phyloP scores from a whole-genome alignment of 345 rosid genomes.

The Eucalyptus curtisii region DNA sequence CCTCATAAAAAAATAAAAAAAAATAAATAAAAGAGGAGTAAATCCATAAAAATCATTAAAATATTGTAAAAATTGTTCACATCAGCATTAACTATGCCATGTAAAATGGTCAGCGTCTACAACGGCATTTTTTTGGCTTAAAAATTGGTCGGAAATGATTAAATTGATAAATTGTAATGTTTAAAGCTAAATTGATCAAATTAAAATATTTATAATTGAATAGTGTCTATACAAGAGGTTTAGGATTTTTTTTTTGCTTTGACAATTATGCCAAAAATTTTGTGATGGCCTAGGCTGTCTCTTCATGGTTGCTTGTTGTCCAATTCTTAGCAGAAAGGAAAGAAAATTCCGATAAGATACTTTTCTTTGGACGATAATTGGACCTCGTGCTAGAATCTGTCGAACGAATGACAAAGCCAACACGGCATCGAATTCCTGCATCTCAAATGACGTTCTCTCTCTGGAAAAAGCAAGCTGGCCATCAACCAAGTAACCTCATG shows the following conservation, averaged over 20 bases:
- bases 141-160: background rate
- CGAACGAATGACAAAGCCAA: background rate
- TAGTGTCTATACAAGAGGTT: accelerated
- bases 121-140: background rate
- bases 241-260: background rate
- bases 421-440: background rate
- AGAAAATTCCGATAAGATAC: background rate
- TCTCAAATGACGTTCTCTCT: background rate
- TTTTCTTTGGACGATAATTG: background rate
- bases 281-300: background rate
- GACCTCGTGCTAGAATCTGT: background rate
- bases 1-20: background rate
- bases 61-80: background rate
- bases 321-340: background rate
- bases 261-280: background rate
- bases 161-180: background rate
- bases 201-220: background rate
- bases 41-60: background rate
- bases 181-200: background rate
- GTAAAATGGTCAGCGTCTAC: accelerated
- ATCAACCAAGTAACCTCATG: background rate
- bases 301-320: background rate
- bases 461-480: background rate
- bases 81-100: accelerated
- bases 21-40: background rate